phyloP scores from a whole-genome alignment of 2,329 filamentous ascomycete species.

The Verruconis gallopava region DNA sequence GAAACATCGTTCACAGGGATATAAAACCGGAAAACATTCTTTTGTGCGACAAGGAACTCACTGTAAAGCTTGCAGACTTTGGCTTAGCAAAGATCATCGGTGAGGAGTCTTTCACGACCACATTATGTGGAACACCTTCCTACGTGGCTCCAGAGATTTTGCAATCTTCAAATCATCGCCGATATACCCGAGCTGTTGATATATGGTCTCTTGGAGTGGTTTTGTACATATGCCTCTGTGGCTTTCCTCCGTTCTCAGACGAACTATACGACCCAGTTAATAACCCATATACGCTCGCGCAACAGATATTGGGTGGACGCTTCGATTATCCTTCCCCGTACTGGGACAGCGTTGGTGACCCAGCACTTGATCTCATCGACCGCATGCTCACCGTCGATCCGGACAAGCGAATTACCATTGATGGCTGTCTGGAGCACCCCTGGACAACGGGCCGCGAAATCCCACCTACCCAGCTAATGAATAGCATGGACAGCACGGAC shows the following conservation, averaged over 20 bases:
- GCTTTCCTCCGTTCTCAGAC: conserved; percentile 93
- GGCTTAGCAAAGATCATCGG: conserved; percentile 97
- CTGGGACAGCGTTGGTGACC: conserved; percentile 80
- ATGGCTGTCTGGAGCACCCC: conserved; percentile 81
- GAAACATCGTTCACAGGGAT: conserved; percentile 92
- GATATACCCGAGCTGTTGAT: conserved; percentile 91
- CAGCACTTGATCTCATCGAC: conserved; percentile 86
- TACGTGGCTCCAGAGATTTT: conserved; percentile 91
- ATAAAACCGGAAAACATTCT: conserved; percentile 98
- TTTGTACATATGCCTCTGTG: conserved; percentile 91
- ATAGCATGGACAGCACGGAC: conserved; percentile 69
- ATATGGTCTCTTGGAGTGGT: conserved; percentile 97
- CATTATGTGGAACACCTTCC: conserved; percentile 75
- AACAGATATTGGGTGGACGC: conserved; percentile 77
- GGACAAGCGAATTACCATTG: conserved; percentile 70
- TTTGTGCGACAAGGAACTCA: conserved; percentile 69
- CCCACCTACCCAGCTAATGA: conserved; percentile 5
- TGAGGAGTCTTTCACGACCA: conserved; percentile 95
- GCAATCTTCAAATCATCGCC: conserved; percentile 64
- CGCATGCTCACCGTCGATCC: conserved; percentile 85
- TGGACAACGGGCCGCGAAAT: conserved; percentile 55
- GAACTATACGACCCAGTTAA: conserved; percentile 63
- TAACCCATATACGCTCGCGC: conserved; percentile 73
- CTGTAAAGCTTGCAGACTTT: conserved; percentile 90
- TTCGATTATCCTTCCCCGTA: conserved; percentile 96